Base-by-base conservation (phyloP, 179 eudicot species). In the Heliamphora pulchella region DNA sequence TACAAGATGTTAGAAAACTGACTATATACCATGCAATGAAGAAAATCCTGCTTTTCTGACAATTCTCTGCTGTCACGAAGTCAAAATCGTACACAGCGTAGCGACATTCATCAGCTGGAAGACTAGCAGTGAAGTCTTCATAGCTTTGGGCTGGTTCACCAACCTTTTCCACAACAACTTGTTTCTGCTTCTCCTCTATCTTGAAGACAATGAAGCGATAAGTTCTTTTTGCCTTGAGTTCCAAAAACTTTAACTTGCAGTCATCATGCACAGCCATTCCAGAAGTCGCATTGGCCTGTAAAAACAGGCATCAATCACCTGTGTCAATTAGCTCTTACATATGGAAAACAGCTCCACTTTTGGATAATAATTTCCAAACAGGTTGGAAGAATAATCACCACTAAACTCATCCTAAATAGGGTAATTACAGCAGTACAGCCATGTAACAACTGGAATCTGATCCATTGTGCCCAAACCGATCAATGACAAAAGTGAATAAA, bases 181-280 rank as follows among this genome's bases (percentile, higher is more conserved):
- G 86, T 81, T 84, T 84, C 77, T 84, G 86, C 70, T 84, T 84
- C 78, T 84, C 86, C 59, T 84, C 86, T 22, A 84, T 84, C 83
- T 84, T 84, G 65, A 78, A 84, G 57, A 84, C 78, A 14, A 84
- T 79, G 55, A 75, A 84, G 58, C 87, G 84, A 55, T 79, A 39
- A 44, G 82, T 84, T 74, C 87, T 79, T 71, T 84, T 84, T 6
- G 87, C 78, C 78, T 84, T 84, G 70, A 84, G 80, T 47, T 84
- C 87, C 75, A 84, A 55, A 77, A 84, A 84, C 78, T 69, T 84
- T 75, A 81, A 69, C 80, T 81, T 84, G 75, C 87, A 84, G 22
- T 84, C 87, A 76, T 81, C 87, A 9, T 85, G 85, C 68, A 84
- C 86, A 51, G 86, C 86, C 86, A 84, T 81, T 41, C 86, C 86